A percentile compares a stretch with the other conserved stretches of the same genome.
Conservation (phyloP, 176 grass and related monocot species). For the Phragmites australis region DNA sequence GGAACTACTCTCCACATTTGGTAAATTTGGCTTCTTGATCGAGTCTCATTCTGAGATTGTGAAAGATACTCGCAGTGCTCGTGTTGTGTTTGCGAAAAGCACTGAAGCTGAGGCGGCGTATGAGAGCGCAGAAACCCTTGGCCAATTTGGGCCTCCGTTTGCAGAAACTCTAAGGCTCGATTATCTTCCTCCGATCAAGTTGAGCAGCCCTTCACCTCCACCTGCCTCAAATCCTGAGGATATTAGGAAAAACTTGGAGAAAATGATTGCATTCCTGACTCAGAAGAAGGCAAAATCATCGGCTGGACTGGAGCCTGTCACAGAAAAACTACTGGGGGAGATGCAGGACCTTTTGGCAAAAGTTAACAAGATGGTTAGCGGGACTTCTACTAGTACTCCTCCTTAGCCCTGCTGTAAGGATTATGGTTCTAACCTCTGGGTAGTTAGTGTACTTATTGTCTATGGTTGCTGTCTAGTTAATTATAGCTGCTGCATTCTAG, state of each 20-base stretch:
- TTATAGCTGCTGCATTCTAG: constrained; percentile 15
- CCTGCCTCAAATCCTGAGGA: constrained; percentile 42
- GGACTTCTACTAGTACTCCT: constrained; percentile 28
- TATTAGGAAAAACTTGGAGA: constrained; percentile 82
- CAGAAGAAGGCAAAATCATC: constrained; percentile 35
- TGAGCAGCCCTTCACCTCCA: constrained; percentile 26
- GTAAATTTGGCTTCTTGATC: constrained; percentile 59
- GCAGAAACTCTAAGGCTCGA: constrained; percentile 43
- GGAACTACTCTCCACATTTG: constrained; percentile 53
- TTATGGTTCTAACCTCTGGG: constrained; percentile 1
- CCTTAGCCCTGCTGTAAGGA: constrained; percentile 19
- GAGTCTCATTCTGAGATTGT: constrained; percentile 50
- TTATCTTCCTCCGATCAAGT: constrained; percentile 41
- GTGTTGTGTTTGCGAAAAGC: constrained; percentile 62
- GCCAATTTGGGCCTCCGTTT: constrained; percentile 58
- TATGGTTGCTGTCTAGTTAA: not conserved
- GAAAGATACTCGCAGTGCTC: constrained; percentile 32
- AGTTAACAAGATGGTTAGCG: constrained; percentile 53
- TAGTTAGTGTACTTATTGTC: constrained; percentile 28
- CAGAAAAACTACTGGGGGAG: constrained; percentile 55
- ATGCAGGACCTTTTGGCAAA: constrained; percentile 78
- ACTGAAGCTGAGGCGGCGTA: constrained; percentile 56
- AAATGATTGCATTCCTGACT: constrained; percentile 54
- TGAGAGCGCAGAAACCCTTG: constrained; percentile 39
- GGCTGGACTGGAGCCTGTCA: constrained; percentile 19